Evolutionary conservation across 805 yeast genomes (phyloP).

Genomic region (Schizosaccharomyces pombe): DNA sequence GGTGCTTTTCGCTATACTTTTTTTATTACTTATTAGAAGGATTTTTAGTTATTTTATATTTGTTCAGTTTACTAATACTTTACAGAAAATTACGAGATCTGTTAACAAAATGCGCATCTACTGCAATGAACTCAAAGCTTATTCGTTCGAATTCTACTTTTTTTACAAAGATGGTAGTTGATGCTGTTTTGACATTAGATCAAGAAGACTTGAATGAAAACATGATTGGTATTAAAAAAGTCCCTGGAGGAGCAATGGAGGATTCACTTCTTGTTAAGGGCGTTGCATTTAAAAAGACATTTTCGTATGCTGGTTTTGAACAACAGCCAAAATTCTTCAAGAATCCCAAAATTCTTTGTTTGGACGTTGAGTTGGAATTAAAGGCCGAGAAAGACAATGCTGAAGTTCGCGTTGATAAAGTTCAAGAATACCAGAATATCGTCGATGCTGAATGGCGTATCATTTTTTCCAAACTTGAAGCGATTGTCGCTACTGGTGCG

Average conservation of each 20-base stretch:
- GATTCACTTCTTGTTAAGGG: conserved; percentile 77
- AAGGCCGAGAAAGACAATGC: conserved; percentile 98
- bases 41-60: too few relatives aligned
- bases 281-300: conserved; percentile 92
- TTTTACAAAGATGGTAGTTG: conserved; percentile 90
- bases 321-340: conserved; percentile 80
- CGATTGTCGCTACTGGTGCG: conserved; percentile 67
- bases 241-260: conserved; percentile 90
- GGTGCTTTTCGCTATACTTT: background rate
- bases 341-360: conserved; percentile 58
- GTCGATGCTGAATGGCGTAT: conserved; percentile 99
- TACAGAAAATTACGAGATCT: conserved; percentile 38
- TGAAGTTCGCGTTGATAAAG: conserved; percentile 87
- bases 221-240: conserved; percentile 80
- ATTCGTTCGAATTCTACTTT: conserved; percentile 70
- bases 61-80: background rate
- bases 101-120: conserved; percentile 76
- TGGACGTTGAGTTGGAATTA: conserved; percentile 84
- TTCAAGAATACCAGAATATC: conserved; percentile 77
- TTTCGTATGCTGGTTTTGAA: conserved; percentile 94
- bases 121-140: conserved; percentile 91
- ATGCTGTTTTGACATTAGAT: conserved; percentile 74
- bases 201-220: conserved; percentile 67
- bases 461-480: conserved; percentile 63
- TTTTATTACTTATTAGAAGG: too few relatives aligned